Percentiles rank a stretch among this genome's conserved stretches.
phyloP scores from a whole-genome alignment of 129 eudicot species.

The Centella asiatica region DNA sequence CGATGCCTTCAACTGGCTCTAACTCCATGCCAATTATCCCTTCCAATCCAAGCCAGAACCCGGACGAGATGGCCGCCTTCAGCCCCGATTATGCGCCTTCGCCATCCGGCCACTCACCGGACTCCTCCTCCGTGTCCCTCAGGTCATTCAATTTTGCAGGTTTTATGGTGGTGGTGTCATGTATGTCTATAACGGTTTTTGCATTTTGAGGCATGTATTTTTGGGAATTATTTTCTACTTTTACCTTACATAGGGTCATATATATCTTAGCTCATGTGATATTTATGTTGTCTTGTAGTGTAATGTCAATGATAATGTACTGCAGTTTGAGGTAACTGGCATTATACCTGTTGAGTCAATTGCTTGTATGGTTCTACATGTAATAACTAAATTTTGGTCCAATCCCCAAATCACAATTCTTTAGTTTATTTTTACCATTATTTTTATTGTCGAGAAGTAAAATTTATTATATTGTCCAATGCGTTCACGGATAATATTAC shows the following conservation, averaged over 20 bases:
- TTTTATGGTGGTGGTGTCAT: slow-evolving; percentile 11
- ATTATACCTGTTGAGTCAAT: not conserved
- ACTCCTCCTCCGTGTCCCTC: slow-evolving; percentile 14
- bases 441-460: not conserved
- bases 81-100: slow-evolving; percentile 31
- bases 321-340: not conserved
- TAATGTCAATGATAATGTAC: not conserved
- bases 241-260: slow-evolving; percentile 4
- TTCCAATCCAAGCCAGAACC: slow-evolving; percentile 38
- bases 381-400: not conserved
- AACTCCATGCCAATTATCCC: slow-evolving; percentile 33
- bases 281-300: not conserved
- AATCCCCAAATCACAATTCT: not conserved
- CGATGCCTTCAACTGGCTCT: slow-evolving; percentile 15
- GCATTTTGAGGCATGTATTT: slow-evolving; percentile 7
- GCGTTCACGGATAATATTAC: too few relatives aligned
- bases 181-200: slow-evolving; percentile 10
- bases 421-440: not conserved
- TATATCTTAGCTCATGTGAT: not conserved
- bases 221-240: not conserved
- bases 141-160: not conserved
- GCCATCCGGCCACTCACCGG: slow-evolving; percentile 25
- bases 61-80: slow-evolving; percentile 15
- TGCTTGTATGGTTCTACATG: not conserved
- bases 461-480: not conserved